A percentile compares a stretch with the other conserved stretches of the same genome.
Conservation (phyloP, 2,329 filamentous ascomycete species). For the Sphaceloma murrayae region DNA sequence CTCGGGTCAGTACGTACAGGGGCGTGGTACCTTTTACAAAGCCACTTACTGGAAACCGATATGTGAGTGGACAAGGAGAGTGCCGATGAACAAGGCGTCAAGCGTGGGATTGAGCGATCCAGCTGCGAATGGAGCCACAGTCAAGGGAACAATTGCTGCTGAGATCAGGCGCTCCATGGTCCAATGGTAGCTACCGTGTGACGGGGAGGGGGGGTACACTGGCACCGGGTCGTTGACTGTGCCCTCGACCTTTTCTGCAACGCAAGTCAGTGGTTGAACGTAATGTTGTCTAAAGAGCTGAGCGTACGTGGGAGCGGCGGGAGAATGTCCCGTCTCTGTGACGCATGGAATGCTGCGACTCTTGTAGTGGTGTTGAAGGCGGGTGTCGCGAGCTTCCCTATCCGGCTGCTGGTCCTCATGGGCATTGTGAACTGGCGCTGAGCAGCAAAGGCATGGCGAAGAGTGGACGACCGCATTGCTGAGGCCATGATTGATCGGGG, state of each 20-base stretch:
- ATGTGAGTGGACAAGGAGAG: constrained; percentile 85
- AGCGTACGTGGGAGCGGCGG: constrained; percentile 75
- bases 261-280: background rate
- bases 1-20: too few species aligned
- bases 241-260: constrained; percentile 24
- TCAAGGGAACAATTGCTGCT: constrained; percentile 73
- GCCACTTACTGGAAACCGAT: constrained; percentile 75
- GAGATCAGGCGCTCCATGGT: constrained; percentile 79
- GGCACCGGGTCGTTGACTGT: constrained; percentile 81
- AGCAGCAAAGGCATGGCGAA: constrained; percentile 38
- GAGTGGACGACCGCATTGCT: constrained; percentile 41
- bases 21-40: background rate
- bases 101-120: constrained; percentile 81
- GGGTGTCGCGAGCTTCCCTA: constrained; percentile 25
- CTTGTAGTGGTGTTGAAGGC: constrained; percentile 35
- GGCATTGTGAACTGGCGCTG: constrained; percentile 31
- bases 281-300: too few species aligned
- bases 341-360: constrained; percentile 79
- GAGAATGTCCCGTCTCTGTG: constrained; percentile 63
- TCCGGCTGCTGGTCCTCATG: background rate
- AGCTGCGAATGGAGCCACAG: constrained; percentile 81
- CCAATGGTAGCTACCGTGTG: constrained; percentile 97
- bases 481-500: constrained; percentile 40
- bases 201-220: constrained; percentile 60
- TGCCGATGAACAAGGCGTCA: constrained; percentile 75